Conservation (phyloP, 805 yeast genomes). For the Zygosaccharomyces bisporus region DNA sequence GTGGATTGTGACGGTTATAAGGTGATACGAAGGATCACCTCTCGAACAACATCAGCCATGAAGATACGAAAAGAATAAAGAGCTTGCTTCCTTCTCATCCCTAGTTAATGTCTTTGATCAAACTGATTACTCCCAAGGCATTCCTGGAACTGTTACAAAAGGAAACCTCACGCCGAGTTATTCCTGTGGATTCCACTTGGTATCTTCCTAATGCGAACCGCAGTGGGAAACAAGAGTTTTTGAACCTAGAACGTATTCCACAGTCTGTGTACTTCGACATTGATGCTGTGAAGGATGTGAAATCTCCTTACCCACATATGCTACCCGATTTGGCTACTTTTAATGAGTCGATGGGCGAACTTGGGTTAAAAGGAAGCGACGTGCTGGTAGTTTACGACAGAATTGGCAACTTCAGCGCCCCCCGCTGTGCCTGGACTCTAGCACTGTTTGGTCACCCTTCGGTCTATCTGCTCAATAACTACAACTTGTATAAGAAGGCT, state of each 20-base stretch:
- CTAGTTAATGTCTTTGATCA: slow-evolving; percentile 29
- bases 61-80: too few relatives aligned
- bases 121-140: slow-evolving; percentile 30
- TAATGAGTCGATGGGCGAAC: slow-evolving; percentile 45
- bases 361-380: slow-evolving; percentile 59
- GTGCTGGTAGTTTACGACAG: slow-evolving; percentile 78
- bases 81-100: too few relatives aligned
- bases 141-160: slow-evolving; percentile 23
- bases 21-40: not conserved
- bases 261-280: slow-evolving; percentile 74
- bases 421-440: slow-evolving; percentile 91
- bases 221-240: slow-evolving; percentile 55
- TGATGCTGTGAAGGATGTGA: slow-evolving; percentile 58
- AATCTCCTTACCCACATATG: slow-evolving; percentile 84
- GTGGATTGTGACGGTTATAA: slow-evolving; percentile 4
- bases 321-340: slow-evolving; percentile 62
- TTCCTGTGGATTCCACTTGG: slow-evolving; percentile 90
- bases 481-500: slow-evolving; percentile 44
- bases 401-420: slow-evolving; percentile 79
- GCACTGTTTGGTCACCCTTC: slow-evolving; percentile 71
- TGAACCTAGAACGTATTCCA: slow-evolving; percentile 54
- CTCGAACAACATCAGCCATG: not conserved
- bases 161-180: slow-evolving; percentile 31
- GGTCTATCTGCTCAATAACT: slow-evolving; percentile 70
- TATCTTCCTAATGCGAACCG: slow-evolving; percentile 73